phyloP scores from a whole-genome alignment of 2,329 filamentous ascomycete species.

The Aspergillus tanneri region DNA sequence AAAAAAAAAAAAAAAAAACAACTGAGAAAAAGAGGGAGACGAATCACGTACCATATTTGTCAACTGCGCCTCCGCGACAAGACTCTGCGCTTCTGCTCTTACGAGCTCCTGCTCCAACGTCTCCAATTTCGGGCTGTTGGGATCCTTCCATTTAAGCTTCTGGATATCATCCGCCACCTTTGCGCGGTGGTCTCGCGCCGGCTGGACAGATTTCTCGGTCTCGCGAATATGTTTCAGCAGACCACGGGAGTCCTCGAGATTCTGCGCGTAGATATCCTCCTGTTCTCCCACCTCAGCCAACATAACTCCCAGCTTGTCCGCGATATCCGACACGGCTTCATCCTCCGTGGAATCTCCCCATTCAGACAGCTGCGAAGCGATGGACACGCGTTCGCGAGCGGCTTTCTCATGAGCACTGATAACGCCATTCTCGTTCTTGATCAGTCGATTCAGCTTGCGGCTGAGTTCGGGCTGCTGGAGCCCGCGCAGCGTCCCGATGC shows the following conservation, averaged over 20 bases:
- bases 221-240: slow-evolving; percentile 91
- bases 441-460: slow-evolving; percentile 83
- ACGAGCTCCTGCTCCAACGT: slow-evolving; percentile 95
- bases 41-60: slow-evolving; percentile 86
- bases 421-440: slow-evolving; percentile 91
- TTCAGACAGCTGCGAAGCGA: slow-evolving; percentile 88
- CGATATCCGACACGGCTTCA: slow-evolving; percentile 82
- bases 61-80: slow-evolving; percentile 94
- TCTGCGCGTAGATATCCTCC: slow-evolving; percentile 83
- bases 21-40: slow-evolving; percentile 35
- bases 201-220: slow-evolving; percentile 92
- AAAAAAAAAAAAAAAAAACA: background rate
- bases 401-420: slow-evolving; percentile 82
- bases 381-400: slow-evolving; percentile 76
- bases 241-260: slow-evolving; percentile 78
- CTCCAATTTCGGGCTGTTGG: slow-evolving; percentile 74
- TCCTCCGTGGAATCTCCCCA: slow-evolving; percentile 94
- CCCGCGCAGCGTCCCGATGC: slow-evolving; percentile 81
- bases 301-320: slow-evolving; percentile 92
- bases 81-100: slow-evolving; percentile 87
- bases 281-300: slow-evolving; percentile 91
- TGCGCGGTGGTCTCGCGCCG: slow-evolving; percentile 78
- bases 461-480: slow-evolving; percentile 83
- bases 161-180: slow-evolving; percentile 93
- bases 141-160: slow-evolving; percentile 88